A percentile compares a stretch with the other conserved stretches of the same genome.
Conservation (phyloP, 2,329 filamentous ascomycete species). For the Pseudogymnoascus sp. region DNA sequence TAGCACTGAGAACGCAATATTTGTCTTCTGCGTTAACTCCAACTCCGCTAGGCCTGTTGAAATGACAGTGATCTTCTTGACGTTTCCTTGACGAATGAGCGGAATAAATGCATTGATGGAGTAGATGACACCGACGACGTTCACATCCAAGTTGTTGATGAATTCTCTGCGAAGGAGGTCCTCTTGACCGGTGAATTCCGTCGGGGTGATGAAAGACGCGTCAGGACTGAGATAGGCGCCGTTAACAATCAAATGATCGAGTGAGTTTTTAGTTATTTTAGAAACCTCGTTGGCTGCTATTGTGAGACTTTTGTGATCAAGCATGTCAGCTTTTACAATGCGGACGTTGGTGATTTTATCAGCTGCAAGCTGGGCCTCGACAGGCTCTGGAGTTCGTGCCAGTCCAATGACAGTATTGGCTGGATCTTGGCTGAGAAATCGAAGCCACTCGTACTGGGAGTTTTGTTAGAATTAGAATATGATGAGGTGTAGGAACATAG, state of each 20-base stretch:
- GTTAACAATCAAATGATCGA: conserved; percentile 26
- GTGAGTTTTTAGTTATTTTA: conserved; percentile 21
- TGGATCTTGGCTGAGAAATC: conserved; percentile 37
- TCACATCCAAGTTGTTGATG: conserved; percentile 34
- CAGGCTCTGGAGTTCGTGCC: conserved; percentile 39
- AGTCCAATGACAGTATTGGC: conserved; percentile 41
- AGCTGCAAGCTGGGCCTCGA: conserved; percentile 35
- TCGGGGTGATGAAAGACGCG: conserved; percentile 17
- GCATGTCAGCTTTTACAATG: neutral
- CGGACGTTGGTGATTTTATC: conserved; percentile 13
- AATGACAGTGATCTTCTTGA: conserved; percentile 49
- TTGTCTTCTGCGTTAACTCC: conserved; percentile 33
- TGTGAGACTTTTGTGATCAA: conserved; percentile 2
- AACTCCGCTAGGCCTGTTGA: conserved; percentile 42
- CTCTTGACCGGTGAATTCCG: conserved; percentile 15
- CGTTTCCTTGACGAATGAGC: conserved; percentile 40
- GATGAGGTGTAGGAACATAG: neutral
- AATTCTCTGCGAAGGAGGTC: conserved; percentile 31
- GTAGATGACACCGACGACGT: conserved; percentile 46
- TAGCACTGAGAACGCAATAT: conserved; percentile 29
- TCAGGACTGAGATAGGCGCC: conserved; percentile 21
- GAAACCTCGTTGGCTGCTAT: conserved; percentile 12
- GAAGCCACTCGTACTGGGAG: conserved; percentile 42
- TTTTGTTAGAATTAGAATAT: neutral
- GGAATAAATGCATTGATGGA: conserved; percentile 48